Conservation (phyloP, 495 filamentous ascomycete species). For the Penicillium chermesinum region DNA sequence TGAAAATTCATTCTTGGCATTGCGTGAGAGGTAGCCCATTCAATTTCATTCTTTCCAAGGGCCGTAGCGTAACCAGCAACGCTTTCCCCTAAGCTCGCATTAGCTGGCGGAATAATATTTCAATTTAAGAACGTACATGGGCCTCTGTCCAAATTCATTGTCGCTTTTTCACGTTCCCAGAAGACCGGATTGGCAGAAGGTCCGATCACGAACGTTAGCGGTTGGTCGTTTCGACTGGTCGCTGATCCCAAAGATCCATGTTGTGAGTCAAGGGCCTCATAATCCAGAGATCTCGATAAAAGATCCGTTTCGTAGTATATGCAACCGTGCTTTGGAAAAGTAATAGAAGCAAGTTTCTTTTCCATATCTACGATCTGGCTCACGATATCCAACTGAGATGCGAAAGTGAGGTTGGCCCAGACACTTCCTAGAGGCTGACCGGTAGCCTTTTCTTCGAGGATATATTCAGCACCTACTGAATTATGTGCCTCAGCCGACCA, state of each 20-base stretch:
- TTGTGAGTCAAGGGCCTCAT: conserved; percentile 3
- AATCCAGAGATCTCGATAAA: conserved; percentile 3
- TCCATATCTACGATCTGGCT: conserved; percentile 36
- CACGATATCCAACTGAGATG: conserved; percentile 28
- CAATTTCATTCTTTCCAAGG: conserved; percentile 18
- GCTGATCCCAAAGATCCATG: too few relatives aligned
- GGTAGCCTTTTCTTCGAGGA: conserved; percentile 35
- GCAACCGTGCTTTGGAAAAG: conserved; percentile 34
- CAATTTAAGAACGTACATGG: conserved; percentile 14
- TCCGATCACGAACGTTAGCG: conserved; percentile 20
- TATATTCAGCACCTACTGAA: conserved; percentile 33
- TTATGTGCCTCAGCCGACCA: conserved; percentile 31
- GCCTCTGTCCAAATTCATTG: conserved; percentile 17
- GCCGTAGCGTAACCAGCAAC: conserved; percentile 13
- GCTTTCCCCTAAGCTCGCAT: conserved; percentile 7
- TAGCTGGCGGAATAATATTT: conserved; percentile 4
- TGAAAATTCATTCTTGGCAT: conserved; percentile 16
- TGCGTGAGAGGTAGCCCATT: conserved; percentile 13
- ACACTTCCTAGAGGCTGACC: conserved; percentile 31
- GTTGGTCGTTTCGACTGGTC: too few relatives aligned
- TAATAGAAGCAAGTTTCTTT: conserved; percentile 26
- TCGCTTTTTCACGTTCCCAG: conserved; percentile 5
- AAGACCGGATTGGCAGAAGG: conserved; percentile 14
- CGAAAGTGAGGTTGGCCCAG: conserved; percentile 30
- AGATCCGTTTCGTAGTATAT: conserved; percentile 40